Percentiles rank a stretch among this genome's conserved stretches.
Evolutionary conservation across 495 filamentous ascomycete genomes (phyloP).

Genomic region (Saxophila tyrrhenica): DNA sequence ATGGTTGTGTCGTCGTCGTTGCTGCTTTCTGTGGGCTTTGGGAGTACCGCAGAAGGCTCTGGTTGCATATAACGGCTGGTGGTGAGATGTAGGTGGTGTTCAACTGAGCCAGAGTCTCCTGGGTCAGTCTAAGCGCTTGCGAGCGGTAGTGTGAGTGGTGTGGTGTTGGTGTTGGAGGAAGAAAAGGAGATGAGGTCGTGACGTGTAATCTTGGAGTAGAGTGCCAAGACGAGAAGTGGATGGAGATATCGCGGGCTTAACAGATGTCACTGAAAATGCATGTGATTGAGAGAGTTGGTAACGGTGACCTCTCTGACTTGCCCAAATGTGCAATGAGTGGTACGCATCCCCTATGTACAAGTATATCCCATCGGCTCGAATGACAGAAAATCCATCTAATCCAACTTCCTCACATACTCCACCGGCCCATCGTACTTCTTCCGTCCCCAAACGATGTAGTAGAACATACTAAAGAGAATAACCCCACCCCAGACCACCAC

Average conservation of each 20-base stretch:
- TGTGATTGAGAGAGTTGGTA: too few species aligned
- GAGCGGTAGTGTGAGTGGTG: slow-evolving; percentile 8
- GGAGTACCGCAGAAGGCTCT: slow-evolving; percentile 54
- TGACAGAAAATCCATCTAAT: background rate
- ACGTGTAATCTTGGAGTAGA: background rate
- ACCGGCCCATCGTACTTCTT: slow-evolving; percentile 25
- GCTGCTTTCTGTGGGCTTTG: slow-evolving; percentile 39
- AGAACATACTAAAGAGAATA: slow-evolving; percentile 18
- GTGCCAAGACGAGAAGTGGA: background rate
- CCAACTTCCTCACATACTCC: slow-evolving; percentile 22
- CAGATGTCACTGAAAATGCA: too few species aligned
- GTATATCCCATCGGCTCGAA: too few species aligned
- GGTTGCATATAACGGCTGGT: slow-evolving; percentile 74
- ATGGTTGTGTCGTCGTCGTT: slow-evolving; percentile 32
- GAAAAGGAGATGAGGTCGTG: background rate
- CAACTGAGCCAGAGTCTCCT: slow-evolving; percentile 56
- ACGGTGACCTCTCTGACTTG: too few species aligned
- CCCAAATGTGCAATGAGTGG: too few species aligned
- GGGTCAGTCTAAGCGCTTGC: slow-evolving; percentile 25
- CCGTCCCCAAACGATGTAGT: slow-evolving; percentile 20
- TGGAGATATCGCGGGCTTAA: background rate
- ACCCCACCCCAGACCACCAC: slow-evolving; percentile 20
- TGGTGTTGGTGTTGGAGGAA: slow-evolving; percentile 4
- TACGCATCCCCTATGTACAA: too few species aligned
- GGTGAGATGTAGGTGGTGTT: slow-evolving; percentile 28